Evolutionary conservation across 2,329 filamentous ascomycete species (phyloP).

Genomic region (Colletotrichum spaethianum): DNA sequence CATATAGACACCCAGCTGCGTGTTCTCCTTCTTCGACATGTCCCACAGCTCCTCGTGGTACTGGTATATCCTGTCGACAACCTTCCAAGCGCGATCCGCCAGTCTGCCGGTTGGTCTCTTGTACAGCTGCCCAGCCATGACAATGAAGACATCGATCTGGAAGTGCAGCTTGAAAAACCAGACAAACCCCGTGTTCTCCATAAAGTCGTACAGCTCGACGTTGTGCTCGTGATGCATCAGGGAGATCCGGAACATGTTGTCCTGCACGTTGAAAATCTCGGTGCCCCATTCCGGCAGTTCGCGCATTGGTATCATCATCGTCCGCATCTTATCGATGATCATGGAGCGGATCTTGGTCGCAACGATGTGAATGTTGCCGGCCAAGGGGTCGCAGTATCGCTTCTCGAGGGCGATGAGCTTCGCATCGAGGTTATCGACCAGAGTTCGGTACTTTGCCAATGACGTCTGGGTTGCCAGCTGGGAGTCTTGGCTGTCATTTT

Average conservation of each 20-base stretch:
- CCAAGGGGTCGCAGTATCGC: constrained; percentile 65
- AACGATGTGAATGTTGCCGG: constrained; percentile 67
- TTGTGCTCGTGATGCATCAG: constrained; percentile 64
- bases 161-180: constrained; percentile 71
- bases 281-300: constrained; percentile 64
- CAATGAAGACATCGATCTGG: constrained; percentile 69
- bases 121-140: constrained; percentile 68
- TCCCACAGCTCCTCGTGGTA: constrained; percentile 67
- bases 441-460: constrained; percentile 58
- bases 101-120: constrained; percentile 61
- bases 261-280: constrained; percentile 64
- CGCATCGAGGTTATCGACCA: constrained; percentile 59
- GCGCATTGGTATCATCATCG: constrained; percentile 62
- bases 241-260: constrained; percentile 70
- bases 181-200: constrained; percentile 63
- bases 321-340: constrained; percentile 64
- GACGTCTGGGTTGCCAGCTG: constrained; percentile 61
- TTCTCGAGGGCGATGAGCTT: constrained; percentile 62
- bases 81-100: constrained; percentile 68
- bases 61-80: constrained; percentile 61
- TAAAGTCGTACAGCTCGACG: constrained; percentile 58
- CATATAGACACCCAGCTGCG: constrained; percentile 61
- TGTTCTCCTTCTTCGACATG: constrained; percentile 59
- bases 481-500: constrained; percentile 60
- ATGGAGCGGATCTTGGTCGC: constrained; percentile 63